Base-by-base conservation (phyloP, 2,329 filamentous ascomycete species). In the Cadophora gregata region DNA sequence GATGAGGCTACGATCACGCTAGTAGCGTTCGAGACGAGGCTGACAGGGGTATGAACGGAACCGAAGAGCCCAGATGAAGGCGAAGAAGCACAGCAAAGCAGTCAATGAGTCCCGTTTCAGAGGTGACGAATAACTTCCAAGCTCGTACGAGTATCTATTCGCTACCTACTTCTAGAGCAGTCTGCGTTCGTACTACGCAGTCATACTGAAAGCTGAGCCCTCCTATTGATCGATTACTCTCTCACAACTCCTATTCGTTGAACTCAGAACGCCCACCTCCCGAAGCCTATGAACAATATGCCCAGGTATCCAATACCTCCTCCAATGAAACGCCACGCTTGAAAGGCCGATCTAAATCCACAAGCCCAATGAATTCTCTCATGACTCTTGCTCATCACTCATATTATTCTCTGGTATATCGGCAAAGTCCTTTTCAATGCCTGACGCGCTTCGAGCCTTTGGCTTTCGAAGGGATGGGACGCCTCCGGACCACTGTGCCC, bases 401-500 rank as follows among this genome's bases (percentile, higher is more conserved):
- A 38, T 70, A 68, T 61, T 67, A 19, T 56, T 66, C 50, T 72
- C 71, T 4, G 66, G 56, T 51, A 76, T 73, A 58, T 76, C 73
- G 51, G 69, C 69, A 69, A 76, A 76, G 7, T 71, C 74, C 48
- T 59, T 62, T 27, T 62, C 64, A 24, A 73, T 64, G 12, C 71
- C 67, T 51, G 73, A 62, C 24, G 65, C 70, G 64, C 72, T 73
- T 63, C 69, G 69, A 27, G 67, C 67, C 16, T 51, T 47, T 25
- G 62, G 55, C 61, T 63, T 72, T 25, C 71, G 68, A 62, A 64
- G 59, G 48, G 70, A 69, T 25, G 67, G 66, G 1, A 63, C 31
- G 24, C 71, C 67, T n/a, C 73, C 72, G 31, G 72, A 73, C 66
- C 72, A 76, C 45, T 74, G 71, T 51, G 72, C 73, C 48, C 77